Conservation (phyloP, 805 yeast species). For the Candida glaebosa region DNA sequence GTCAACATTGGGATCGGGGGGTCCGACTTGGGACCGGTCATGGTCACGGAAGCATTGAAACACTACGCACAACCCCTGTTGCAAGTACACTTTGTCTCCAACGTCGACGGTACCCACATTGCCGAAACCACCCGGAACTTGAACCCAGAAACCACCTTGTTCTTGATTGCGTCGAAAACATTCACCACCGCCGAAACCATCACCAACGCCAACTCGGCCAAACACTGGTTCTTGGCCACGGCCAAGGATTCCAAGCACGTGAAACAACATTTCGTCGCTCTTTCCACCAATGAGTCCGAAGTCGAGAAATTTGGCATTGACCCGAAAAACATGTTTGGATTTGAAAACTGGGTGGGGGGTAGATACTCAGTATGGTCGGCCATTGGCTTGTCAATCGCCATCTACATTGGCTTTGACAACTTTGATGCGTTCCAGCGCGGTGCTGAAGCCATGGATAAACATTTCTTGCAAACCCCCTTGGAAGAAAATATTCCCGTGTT, state of each 20-base stretch:
- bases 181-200: slow-evolving; percentile 98
- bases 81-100: slow-evolving; percentile 89
- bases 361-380: slow-evolving; percentile 99
- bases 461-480: slow-evolving; percentile 78
- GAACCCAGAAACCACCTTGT: slow-evolving; percentile 88
- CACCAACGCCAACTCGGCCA: slow-evolving; percentile 95
- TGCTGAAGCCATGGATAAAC: slow-evolving; percentile 96
- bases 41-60: slow-evolving; percentile 98
- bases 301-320: slow-evolving; percentile 96
- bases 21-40: slow-evolving; percentile 97
- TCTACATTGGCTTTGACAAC: slow-evolving; percentile 93
- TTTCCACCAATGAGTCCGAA: slow-evolving; percentile 88
- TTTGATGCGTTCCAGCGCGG: slow-evolving; percentile 91
- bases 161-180: slow-evolving; percentile 92
- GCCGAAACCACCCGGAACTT: slow-evolving; percentile 81
- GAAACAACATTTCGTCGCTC: slow-evolving; percentile 96
- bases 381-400: slow-evolving; percentile 92
- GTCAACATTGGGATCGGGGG: slow-evolving; percentile 99
- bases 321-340: slow-evolving; percentile 97
- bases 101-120: slow-evolving; percentile 97
- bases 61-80: slow-evolving; percentile 75
- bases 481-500: slow-evolving; percentile 88
- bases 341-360: slow-evolving; percentile 99
- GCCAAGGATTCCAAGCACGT: slow-evolving; percentile 69
- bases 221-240: slow-evolving; percentile 81